Evolutionary conservation across 768 basidiomycete species (phyloP).

Genomic region (Mrakia frigida): DNA sequence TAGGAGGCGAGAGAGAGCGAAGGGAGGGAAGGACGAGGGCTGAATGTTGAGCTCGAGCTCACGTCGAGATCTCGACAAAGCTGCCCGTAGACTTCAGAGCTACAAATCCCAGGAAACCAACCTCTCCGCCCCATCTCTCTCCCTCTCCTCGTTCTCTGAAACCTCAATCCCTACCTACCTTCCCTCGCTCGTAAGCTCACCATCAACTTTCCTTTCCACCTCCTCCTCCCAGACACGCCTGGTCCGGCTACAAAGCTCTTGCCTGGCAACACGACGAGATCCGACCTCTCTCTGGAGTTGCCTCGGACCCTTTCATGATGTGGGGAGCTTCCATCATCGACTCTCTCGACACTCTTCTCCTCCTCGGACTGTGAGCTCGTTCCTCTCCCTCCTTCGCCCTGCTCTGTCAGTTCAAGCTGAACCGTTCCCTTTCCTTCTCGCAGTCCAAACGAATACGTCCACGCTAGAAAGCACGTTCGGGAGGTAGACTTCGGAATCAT

Average conservation of each 20-base stretch:
- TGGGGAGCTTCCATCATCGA: conserved; percentile 42
- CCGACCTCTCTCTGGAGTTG: conserved; percentile 32
- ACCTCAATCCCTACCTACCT: background rate
- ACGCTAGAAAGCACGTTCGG: conserved; percentile 40
- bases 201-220: background rate
- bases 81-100: no score
- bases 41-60: no score
- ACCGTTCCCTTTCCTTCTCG: no score
- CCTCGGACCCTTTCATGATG: conserved; percentile 37
- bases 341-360: conserved; percentile 39
- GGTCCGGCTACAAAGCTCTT: conserved; percentile 35
- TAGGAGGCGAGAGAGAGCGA: background rate
- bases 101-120: no score
- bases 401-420: no score
- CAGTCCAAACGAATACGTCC: conserved; percentile 37
- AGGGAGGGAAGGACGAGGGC: no score
- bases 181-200: background rate
- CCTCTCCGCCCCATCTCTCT: no score
- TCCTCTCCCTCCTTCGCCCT: no score
- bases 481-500: conserved; percentile 40
- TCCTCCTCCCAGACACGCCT: conserved; percentile 27
- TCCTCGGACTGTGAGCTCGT: conserved; percentile 36
- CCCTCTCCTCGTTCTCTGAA: no score
- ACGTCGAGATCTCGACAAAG: no score
- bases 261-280: conserved; percentile 41